Percentiles rank a stretch among this genome's conserved stretches.
Evolutionary conservation across 352 stramenopile species (phyloP).

Genomic region (Phytophthora capsici): DNA sequence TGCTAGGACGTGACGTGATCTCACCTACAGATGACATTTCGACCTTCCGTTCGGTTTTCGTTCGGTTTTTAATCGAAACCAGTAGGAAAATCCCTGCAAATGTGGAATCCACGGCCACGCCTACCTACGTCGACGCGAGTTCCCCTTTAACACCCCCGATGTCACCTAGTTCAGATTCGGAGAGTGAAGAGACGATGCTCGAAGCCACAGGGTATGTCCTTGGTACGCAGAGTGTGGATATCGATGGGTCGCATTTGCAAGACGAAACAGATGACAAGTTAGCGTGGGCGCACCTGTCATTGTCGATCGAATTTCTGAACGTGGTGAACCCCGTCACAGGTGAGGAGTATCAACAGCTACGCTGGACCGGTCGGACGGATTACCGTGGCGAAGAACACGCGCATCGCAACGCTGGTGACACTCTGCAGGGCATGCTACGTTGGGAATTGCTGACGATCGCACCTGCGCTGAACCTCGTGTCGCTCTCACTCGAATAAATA

Average conservation of each 20-base stretch:
- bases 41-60: constrained; percentile 51
- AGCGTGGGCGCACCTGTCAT: constrained; percentile 50
- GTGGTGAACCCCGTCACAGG: constrained; percentile 39
- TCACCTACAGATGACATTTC: constrained; percentile 35
- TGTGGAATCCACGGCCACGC: constrained; percentile 14
- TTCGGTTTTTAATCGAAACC: constrained; percentile 50
- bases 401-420: constrained; percentile 50
- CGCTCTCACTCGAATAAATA: constrained; percentile 31
- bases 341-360: constrained; percentile 44
- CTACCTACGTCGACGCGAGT: constrained; percentile 30
- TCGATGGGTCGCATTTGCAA: constrained; percentile 26
- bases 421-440: constrained; percentile 45
- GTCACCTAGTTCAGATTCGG: constrained; percentile 22
- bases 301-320: constrained; percentile 55
- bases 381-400: constrained; percentile 51
- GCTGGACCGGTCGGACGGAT: constrained; percentile 56
- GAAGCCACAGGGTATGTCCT: constrained; percentile 49
- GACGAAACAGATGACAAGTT: constrained; percentile 28
- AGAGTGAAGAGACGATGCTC: constrained; percentile 22
- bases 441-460: constrained; percentile 54
- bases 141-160: constrained; percentile 19
- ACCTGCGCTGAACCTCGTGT: constrained; percentile 44
- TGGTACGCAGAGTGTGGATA: constrained; percentile 53
- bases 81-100: constrained; percentile 21
- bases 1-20: constrained; percentile 52